Evolutionary conservation across 2,329 filamentous ascomycete genomes (phyloP), one percentile per base, ranked within the genome.

Genomic region (Cordyceps cateniannulata): DNA sequence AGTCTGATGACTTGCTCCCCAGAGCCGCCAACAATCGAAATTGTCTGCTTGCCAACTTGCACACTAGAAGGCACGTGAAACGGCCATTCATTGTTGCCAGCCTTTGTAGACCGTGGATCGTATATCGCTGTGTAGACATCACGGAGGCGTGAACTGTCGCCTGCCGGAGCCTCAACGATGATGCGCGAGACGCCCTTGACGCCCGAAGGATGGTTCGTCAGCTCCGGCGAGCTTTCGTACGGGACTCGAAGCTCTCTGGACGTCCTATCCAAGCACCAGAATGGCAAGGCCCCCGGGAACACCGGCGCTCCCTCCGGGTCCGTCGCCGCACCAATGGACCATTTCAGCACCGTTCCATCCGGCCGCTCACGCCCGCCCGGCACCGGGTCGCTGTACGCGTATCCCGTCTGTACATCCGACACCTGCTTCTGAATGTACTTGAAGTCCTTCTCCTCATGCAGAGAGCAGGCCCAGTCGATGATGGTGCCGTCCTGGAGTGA

Each of bases 241-340:
- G 85, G 84, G 3, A 87, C 85, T 0, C 86, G 72, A 2, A 83
- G 68, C n/a, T 72, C 65, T 7, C 86, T 71, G 2, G 78, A 72
- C 2, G 86, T 88, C 14, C 82, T 72, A 68, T 90, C 87, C 51
- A 88, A 77, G 66, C 84, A 87, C 77, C 82, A 89, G 65, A 89
- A 89, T 0, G 86, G 87, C 12, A 85, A 67, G 16, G 73, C 72
- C 0, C 85, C 84, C 0, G 81, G 73, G 9, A 73, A 71, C 1
- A 75, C 64, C 1, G 65, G 63, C 2, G 61, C 49, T 5, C 66
- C 66, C 18, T 64, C 62, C 0, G 62, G 62, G 38, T 63, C 69
- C 14, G 73, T 72, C 0, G 75, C 69, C 0, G 78, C 76, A 20
- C 83, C 81, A 25, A 85, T 79, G 25, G 80, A 77, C 85, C 86